Base-by-base conservation (phyloP, 2,329 filamentous ascomycete species). In the Piedraia hortae region DNA sequence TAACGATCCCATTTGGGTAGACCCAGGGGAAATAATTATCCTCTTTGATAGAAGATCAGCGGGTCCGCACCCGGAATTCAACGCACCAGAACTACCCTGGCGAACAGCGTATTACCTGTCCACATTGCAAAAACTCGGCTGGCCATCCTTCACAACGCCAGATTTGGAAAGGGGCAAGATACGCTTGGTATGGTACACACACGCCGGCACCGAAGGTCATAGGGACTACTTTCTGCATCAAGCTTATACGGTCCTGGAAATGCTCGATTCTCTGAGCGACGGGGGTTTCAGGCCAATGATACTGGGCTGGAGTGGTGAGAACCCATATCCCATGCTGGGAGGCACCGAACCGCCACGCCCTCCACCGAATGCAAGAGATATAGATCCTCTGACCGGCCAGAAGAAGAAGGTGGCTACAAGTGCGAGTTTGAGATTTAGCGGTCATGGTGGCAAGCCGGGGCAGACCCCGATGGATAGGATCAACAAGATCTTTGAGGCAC, bases 301-400 rank as follows among this genome's bases (percentile, higher is more conserved):
- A 6, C 21, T 39, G 9, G 39, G 39, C 20, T 42, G 33, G 27
- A 33, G 30, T 2, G 34, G 31, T 13, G 39, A 42, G 26, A 42
- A 42, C 25, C 39, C 39, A 0, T 42, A 38, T 19, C 39, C 38
- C 3, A 39, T 39, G 37, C 34, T 42, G 6, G 39, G 39, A 6
- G 39, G 39, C 9, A 25, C 27, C 4, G 35, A 38, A 22, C 39
- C 39, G 9, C 31, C 28, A 11, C 14, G 14, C 9, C 21, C 26
- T n/a, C 27, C 29, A 7, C n/a, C n/a, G n/a, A n/a, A n/a, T n/a
- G n/a, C n/a, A n/a, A n/a, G n/a, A n/a, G n/a, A n/a, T n/a, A n/a
- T n/a, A n/a, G n/a, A n/a, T n/a, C n/a, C n/a, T n/a, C n/a, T n/a
- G n/a, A n/a, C n/a, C n/a, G n/a, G n/a, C n/a, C n/a, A n/a, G n/a